Evolutionary conservation across 108 stramenopile species (phyloP).

Genomic region (Hondaea fermentalgiana): DNA sequence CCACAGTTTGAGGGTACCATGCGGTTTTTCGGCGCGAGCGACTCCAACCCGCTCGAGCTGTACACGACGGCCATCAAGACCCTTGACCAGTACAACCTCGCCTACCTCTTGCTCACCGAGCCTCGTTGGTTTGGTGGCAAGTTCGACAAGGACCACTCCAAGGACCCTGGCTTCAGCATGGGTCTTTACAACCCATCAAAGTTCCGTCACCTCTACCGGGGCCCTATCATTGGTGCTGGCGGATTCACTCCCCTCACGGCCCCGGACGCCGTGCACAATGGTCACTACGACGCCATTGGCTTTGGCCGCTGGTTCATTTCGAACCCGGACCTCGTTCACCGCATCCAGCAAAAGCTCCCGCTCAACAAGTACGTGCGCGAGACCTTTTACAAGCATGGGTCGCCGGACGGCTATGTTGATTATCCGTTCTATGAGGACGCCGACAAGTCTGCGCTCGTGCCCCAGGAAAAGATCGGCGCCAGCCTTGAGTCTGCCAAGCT

Average conservation of each 20-base stretch:
- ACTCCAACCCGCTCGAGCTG: not conserved
- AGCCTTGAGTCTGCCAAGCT: not conserved
- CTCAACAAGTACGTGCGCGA: not conserved
- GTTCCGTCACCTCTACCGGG: not conserved
- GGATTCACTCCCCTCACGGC: not conserved
- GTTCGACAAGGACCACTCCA: not conserved
- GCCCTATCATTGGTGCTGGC: not conserved
- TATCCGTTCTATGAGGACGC: not conserved
- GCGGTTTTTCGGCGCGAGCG: not conserved
- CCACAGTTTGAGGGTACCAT: not conserved
- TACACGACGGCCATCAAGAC: not conserved
- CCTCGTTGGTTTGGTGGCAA: not conserved
- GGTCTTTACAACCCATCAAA: not conserved
- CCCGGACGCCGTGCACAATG: not conserved
- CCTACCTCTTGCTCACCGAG: not conserved
- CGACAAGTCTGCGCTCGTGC: not conserved
- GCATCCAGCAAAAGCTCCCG: not conserved
- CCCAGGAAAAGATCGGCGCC: not conserved
- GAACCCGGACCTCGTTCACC: not conserved
- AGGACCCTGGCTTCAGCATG: not conserved
- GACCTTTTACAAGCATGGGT: not conserved
- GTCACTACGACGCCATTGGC: not conserved
- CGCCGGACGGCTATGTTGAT: not conserved
- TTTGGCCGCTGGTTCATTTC: conserved; percentile 12
- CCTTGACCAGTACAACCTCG: not conserved